Evolutionary conservation across 2,329 filamentous ascomycete genomes (phyloP).

Genomic region (Colletotrichum abscissum): DNA sequence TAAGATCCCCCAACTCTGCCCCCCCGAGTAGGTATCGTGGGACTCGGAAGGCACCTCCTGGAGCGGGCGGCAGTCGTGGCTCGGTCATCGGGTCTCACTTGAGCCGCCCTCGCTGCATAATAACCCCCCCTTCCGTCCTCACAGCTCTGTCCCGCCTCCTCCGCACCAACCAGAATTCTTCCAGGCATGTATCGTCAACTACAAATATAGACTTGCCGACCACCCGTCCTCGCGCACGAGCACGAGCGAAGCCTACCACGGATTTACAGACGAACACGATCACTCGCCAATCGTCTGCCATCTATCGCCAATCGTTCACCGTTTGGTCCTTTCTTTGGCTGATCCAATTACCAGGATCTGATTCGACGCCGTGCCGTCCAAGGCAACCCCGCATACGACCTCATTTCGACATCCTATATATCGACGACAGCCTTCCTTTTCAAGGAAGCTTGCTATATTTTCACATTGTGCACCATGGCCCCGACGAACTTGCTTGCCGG

Average conservation of each 20-base stretch:
- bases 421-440: background rate
- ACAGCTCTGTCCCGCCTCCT: background rate
- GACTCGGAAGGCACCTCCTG: background rate
- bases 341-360: background rate
- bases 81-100: slow-evolving; percentile 27
- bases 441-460: background rate
- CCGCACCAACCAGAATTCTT: background rate
- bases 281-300: background rate
- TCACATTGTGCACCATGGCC: slow-evolving; percentile 49
- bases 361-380: slow-evolving; percentile 7
- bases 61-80: slow-evolving; percentile 5
- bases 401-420: slow-evolving; percentile 2
- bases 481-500: slow-evolving; percentile 69
- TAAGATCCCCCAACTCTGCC: background rate
- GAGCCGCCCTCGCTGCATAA: slow-evolving; percentile 28
- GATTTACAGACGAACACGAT: background rate
- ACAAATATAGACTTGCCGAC: slow-evolving; percentile 1
- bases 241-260: background rate
- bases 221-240: background rate
- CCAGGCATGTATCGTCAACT: background rate
- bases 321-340: background rate
- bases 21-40: background rate
- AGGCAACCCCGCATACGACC: slow-evolving; percentile 3
- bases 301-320: background rate
- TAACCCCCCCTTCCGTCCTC: slow-evolving; percentile 15